Evolutionary conservation across 176 grass and related monocot species (phyloP).

Genomic region (Secale cereale): DNA sequence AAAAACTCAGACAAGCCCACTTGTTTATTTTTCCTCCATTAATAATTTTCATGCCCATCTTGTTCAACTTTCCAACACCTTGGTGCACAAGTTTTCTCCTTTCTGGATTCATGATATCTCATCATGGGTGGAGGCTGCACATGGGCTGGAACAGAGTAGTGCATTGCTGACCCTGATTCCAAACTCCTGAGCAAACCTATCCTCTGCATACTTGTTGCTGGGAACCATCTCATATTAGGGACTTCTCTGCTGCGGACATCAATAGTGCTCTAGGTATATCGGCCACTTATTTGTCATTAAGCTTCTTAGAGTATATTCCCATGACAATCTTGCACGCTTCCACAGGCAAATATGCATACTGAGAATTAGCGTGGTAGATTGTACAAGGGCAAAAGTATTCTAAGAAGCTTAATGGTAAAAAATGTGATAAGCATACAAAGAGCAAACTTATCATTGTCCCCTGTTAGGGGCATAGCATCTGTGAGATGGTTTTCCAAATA

Average conservation of each 20-base stretch:
- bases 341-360: neutral
- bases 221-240: conserved; percentile 75
- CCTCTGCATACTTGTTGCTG: conserved; percentile 59
- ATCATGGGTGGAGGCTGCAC: conserved; percentile 63
- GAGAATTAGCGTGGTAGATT: conserved; percentile 49
- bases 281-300: conserved; percentile 69
- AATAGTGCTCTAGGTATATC: conserved; percentile 54
- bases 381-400: conserved; percentile 62
- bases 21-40: conserved; percentile 40
- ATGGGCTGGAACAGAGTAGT: conserved; percentile 53
- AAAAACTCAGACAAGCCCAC: conserved; percentile 60
- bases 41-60: conserved; percentile 78
- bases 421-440: conserved; percentile 53
- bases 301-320: conserved; percentile 64
- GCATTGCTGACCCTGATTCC: conserved; percentile 47
- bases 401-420: conserved; percentile 68
- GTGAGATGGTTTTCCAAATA: conserved; percentile 67
- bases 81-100: conserved; percentile 56
- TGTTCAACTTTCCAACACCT: conserved; percentile 76
- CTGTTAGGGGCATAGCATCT: conserved; percentile 35
- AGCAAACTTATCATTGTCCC: conserved; percentile 64
- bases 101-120: conserved; percentile 61
- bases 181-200: conserved; percentile 58
- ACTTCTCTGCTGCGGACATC: conserved; percentile 55
- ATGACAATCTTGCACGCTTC: conserved; percentile 53